Conservation (phyloP, 1,284 basidiomycete genomes). For the Cryptococcus jaspeensis region DNA sequence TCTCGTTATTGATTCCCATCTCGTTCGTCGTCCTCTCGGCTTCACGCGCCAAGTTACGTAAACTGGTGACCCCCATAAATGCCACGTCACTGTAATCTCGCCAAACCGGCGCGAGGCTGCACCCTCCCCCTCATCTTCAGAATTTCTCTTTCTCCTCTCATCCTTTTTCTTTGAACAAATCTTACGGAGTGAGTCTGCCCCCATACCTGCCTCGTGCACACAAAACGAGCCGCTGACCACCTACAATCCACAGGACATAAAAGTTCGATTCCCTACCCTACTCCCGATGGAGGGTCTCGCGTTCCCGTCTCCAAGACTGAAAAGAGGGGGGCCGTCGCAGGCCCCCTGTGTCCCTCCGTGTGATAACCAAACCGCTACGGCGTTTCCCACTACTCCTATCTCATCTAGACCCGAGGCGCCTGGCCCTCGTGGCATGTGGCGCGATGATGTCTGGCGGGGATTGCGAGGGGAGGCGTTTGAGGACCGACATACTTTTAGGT, state of each 20-base stretch:
- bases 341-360: conserved; percentile 20
- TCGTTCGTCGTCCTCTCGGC: neutral
- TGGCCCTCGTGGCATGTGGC: conserved; percentile 16
- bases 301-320: conserved; percentile 51
- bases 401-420: conserved; percentile 18
- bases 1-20: neutral
- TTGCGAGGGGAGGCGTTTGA: conserved; percentile 18
- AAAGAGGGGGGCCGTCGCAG: neutral
- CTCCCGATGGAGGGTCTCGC: conserved; percentile 49
- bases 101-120: conserved; percentile 1
- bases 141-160: conserved; percentile 2
- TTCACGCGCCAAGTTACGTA: neutral
- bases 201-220: neutral
- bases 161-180: conserved; percentile 14
- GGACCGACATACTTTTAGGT: conserved; percentile 23
- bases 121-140: neutral
- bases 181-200: conserved; percentile 29
- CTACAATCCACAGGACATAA: conserved; percentile 33
- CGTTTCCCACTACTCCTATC: conserved; percentile 5
- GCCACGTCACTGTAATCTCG: conserved; percentile 4
- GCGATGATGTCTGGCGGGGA: conserved; percentile 23
- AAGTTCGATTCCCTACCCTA: conserved; percentile 50
- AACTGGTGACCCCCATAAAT: neutral
- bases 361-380: conserved; percentile 39
- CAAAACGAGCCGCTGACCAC: neutral